Evolutionary conservation across 2,329 filamentous ascomycete genomes (phyloP).

Genomic region (Neospermospora avenae): DNA sequence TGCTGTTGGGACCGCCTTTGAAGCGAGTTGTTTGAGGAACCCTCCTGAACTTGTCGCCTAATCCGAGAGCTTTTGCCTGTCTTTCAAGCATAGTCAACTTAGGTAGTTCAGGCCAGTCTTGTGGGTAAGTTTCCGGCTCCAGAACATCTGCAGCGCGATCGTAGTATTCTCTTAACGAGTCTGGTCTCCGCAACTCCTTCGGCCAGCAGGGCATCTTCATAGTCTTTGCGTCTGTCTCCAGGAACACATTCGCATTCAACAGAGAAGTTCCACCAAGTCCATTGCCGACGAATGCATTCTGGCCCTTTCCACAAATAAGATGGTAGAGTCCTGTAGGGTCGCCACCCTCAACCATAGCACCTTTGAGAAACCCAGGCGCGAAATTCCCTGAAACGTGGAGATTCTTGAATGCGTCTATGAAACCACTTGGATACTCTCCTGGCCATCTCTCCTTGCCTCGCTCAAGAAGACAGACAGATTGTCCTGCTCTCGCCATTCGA

Average conservation of each 20-base stretch:
- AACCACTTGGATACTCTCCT: conserved; percentile 56
- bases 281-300: conserved; percentile 49
- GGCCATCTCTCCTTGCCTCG: conserved; percentile 63
- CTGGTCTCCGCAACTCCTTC: conserved; percentile 47
- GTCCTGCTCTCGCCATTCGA: conserved; percentile 57
- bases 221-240: conserved; percentile 54
- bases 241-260: conserved; percentile 65
- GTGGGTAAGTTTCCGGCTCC: conserved; percentile 56
- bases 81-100: conserved; percentile 56
- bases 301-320: conserved; percentile 58
- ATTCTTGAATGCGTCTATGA: conserved; percentile 47
- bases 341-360: conserved; percentile 44
- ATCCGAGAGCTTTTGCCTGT: conserved; percentile 52
- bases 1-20: conserved; percentile 55
- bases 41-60: conserved; percentile 50
- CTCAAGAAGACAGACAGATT: conserved; percentile 63
- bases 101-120: conserved; percentile 53
- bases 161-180: conserved; percentile 52
- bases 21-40: conserved; percentile 64
- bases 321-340: conserved; percentile 62
- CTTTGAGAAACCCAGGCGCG: conserved; percentile 41
- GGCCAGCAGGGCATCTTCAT: conserved; percentile 57
- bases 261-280: conserved; percentile 63
- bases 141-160: conserved; percentile 52
- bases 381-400: conserved; percentile 56